Percentiles rank a stretch among this genome's conserved stretches.
Conservation (phyloP, 208 protist species). For the Endotrypanum monterogeii region DNA sequence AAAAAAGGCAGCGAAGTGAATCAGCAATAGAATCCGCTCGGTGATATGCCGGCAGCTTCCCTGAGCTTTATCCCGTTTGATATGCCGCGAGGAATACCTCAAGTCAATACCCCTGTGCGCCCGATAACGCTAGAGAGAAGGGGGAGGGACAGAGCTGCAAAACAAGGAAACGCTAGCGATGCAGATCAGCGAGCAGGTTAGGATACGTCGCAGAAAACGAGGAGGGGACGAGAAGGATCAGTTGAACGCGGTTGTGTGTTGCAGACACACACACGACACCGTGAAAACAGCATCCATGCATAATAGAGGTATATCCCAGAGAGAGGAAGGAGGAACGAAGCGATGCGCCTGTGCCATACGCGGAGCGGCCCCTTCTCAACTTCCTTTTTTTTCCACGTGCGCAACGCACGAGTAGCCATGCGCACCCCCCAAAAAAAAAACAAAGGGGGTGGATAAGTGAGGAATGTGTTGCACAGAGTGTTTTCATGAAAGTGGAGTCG, state of each 20-base stretch:
- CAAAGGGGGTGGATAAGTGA: not conserved
- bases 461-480: not conserved
- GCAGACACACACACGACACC: not conserved
- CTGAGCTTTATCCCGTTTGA: no score
- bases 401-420: not conserved
- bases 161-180: slow-evolving; percentile 10
- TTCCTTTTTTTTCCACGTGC: not conserved
- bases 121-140: not conserved
- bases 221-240: not conserved
- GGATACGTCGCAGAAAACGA: slow-evolving; percentile 5
- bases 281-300: not conserved
- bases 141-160: slow-evolving; percentile 7
- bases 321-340: not conserved
- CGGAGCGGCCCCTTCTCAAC: not conserved
- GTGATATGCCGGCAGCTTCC: no score
- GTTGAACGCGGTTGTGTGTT: not conserved
- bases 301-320: not conserved
- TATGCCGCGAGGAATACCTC: not conserved
- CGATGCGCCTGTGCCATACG: slow-evolving; percentile 71
- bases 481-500: not conserved
- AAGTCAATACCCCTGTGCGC: not conserved
- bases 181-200: not conserved
- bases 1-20: no score
- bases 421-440: not conserved
- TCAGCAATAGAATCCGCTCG: no score